These are phyloP conservation scores for Deuterostichococcus epilithicus DNA, from an alignment of 139 green algal species.

Conservation along the genomic window DNA sequence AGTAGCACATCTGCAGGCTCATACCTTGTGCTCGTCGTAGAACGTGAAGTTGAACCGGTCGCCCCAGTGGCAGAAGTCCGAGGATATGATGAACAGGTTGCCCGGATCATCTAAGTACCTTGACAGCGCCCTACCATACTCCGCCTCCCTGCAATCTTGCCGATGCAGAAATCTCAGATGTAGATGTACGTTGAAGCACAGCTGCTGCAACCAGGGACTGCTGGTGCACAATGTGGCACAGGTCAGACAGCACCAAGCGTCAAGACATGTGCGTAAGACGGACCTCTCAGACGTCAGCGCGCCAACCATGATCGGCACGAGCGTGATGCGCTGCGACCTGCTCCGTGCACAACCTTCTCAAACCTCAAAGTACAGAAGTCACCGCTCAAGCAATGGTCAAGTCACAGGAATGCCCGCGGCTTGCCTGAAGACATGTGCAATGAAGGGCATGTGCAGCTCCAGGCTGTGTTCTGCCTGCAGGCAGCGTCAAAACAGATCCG, in stretches of 20 bases:
- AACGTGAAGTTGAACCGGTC: slow-evolving; percentile 77
- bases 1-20: too few relatives aligned
- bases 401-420: too few relatives aligned
- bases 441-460: slow-evolving; percentile 94
- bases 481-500: not conserved
- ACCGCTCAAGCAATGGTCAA: not conserved
- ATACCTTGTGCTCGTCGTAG: slow-evolving; percentile 23
- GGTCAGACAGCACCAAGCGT: not conserved
- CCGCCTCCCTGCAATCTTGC: slow-evolving; percentile 51
- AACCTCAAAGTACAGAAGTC: not conserved
- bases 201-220: not conserved
- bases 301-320: slow-evolving; percentile 96
- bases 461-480: slow-evolving; percentile 88
- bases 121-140: slow-evolving; percentile 77
- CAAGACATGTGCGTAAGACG: slow-evolving; percentile 4
- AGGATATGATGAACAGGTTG: slow-evolving; percentile 90
- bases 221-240: not conserved
- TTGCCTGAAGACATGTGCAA: slow-evolving; percentile 59
- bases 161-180: not conserved
- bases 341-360: not conserved
- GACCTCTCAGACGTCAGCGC: slow-evolving; percentile 59
- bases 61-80: slow-evolving; percentile 98
- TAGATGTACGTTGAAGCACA: not conserved
- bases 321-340: slow-evolving; percentile 47
- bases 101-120: slow-evolving; percentile 75